Base-by-base conservation (phyloP, 2,329 filamentous ascomycete genomes). In the Periconia sp. region DNA sequence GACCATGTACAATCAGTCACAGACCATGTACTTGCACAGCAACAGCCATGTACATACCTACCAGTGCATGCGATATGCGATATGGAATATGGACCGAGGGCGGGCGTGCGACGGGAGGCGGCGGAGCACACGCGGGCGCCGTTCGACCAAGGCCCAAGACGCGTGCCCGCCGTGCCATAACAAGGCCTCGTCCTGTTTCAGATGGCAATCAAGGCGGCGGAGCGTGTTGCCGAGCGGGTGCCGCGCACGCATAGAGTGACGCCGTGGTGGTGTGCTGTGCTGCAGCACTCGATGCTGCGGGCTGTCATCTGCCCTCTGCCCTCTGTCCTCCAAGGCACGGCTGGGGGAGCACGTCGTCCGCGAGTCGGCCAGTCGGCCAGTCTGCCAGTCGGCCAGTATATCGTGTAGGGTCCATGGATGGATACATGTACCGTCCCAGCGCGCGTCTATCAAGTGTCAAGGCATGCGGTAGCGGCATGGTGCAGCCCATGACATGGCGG, bases 91-190 rank as follows among this genome's bases (percentile, higher is more conserved):
- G n/a, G n/a, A n/a, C n/a, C n/a, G n/a, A n/a, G n/a, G n/a, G n/a
- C 38, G 32, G 34, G 11, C 33, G 54, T 54, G 36, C 45, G 46
- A 62, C 59, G 43, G n/a, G 50, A 46, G 40, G 50, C 52, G 54
- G 57, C 54, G 45, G 40, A 56, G 52, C 47, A 57, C 61, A 60
- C 64, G 60, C 56, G 61, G 56, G 54, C 54, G 44, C n/a, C 35
- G 56, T 61, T 56, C 48, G 54, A 55, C 56, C n/a, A n/a, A n/a
- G n/a, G n/a, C n/a, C n/a, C n/a, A 57, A 42, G 56, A 60, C 61
- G 56, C 61, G 61, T 64, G 63, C 48, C n/a, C 31, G 54, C 44
- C 50, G 32, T 28, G 43, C 41, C 50, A 59, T 56, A 17, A 56
- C 53, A 54, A 52, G 53, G 40, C 53, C 46, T 35, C 30, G 49